Percentiles rank a stretch among this genome's conserved stretches.
phyloP scores from a whole-genome alignment of 371 early-diverging fungal species.

The Mortierella sp. region DNA sequence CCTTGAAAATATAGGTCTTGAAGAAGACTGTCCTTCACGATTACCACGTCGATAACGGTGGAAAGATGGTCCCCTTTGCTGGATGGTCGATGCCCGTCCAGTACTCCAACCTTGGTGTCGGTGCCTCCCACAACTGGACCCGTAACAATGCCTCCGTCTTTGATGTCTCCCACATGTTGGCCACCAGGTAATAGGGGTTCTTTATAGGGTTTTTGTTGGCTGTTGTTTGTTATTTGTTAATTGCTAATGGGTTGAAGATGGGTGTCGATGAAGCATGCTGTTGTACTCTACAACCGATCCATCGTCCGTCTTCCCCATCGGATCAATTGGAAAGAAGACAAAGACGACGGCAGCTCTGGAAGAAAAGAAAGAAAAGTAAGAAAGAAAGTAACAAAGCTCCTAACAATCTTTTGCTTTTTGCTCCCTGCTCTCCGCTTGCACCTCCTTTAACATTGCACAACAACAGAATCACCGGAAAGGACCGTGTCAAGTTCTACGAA shows the following conservation, averaged over 20 bases:
- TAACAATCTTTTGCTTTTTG: slow-evolving; percentile 4
- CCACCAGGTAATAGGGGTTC: slow-evolving; percentile 78
- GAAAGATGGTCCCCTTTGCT: slow-evolving; percentile 98
- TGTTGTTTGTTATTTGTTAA: background rate
- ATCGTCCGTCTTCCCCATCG: background rate
- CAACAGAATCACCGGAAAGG: slow-evolving; percentile 88
- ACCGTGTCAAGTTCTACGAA: slow-evolving; percentile 92
- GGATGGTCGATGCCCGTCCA: slow-evolving; percentile 98
- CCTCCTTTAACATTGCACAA: background rate
- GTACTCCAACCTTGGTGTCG: slow-evolving; percentile 85
- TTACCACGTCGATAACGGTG: slow-evolving; percentile 92
- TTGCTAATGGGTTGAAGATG: background rate
- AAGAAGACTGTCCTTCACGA: slow-evolving; percentile 93
- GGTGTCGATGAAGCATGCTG: background rate
- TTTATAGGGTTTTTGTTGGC: background rate
- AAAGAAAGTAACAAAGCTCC: background rate
- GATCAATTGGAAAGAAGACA: background rate
- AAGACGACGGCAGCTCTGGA: background rate
- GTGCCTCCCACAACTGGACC: slow-evolving; percentile 93
- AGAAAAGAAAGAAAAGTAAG: background rate
- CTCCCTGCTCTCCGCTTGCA: background rate
- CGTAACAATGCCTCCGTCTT: slow-evolving; percentile 94
- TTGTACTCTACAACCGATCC: slow-evolving; percentile 9
- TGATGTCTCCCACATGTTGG: slow-evolving; percentile 99
- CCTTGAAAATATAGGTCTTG: slow-evolving; percentile 49